These are phyloP conservation scores for Rhododendron griersonianum DNA, from an alignment of 148 eudicot species.

Conservation along the genomic window DNA sequence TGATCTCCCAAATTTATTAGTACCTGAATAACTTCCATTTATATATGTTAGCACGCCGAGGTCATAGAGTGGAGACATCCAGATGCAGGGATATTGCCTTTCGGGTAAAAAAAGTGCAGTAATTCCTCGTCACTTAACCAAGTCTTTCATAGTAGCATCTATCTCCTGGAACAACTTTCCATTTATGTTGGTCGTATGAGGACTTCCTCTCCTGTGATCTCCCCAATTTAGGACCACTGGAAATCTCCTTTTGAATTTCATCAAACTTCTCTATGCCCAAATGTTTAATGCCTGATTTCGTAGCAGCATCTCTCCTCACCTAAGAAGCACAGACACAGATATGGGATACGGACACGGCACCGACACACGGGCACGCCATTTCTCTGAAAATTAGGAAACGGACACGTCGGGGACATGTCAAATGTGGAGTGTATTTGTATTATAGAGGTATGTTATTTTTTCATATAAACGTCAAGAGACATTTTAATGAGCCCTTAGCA, in stretches of 20 bases:
- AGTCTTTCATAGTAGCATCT: not conserved
- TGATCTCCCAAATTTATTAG: not conserved
- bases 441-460: too few species aligned
- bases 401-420: too few species aligned
- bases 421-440: too few species aligned
- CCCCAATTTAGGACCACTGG: not conserved
- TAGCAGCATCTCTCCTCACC: not conserved
- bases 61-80: not conserved
- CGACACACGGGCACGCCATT: too few species aligned
- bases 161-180: not conserved
- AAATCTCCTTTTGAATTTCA: not conserved
- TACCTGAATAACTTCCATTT: not conserved
- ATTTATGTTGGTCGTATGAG: not conserved
- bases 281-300: not conserved
- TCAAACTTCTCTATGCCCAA: not conserved
- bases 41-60: not conserved
- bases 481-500: too few species aligned
- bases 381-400: too few species aligned
- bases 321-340: too few species aligned
- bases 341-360: too few species aligned
- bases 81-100: not conserved
- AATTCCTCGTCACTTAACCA: not conserved
- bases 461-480: too few species aligned
- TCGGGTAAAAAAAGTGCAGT: not conserved
- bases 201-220: not conserved